Conservation (phyloP, 2,329 filamentous ascomycete genomes). For the Penicillium sumatraense region DNA sequence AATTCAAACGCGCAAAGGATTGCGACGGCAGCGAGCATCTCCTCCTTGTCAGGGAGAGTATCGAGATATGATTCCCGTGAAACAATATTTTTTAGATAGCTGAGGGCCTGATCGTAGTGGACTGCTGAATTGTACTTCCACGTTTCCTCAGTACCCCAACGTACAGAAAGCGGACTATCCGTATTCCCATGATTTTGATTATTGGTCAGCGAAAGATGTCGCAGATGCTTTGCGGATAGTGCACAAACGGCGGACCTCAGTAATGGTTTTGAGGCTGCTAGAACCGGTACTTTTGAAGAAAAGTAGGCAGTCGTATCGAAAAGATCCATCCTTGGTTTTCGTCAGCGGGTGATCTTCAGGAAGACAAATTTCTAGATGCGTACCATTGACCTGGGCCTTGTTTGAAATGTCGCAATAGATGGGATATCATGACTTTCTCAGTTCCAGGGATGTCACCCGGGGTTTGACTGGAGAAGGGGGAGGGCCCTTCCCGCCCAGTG, state of each 20-base stretch:
- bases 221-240: slow-evolving; percentile 33
- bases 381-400: slow-evolving; percentile 15
- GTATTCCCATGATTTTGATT: background rate
- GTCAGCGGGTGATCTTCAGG: background rate
- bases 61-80: slow-evolving; percentile 6
- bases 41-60: slow-evolving; percentile 13
- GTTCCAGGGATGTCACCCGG: background rate
- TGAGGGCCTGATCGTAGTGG: slow-evolving; percentile 23
- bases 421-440: slow-evolving; percentile 4
- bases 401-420: slow-evolving; percentile 12
- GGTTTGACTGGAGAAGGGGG: background rate
- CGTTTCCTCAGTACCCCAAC: slow-evolving; percentile 7
- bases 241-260: slow-evolving; percentile 32
- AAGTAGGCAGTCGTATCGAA: slow-evolving; percentile 35
- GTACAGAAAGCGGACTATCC: background rate
- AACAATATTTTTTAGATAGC: slow-evolving; percentile 15
- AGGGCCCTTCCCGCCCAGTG: background rate
- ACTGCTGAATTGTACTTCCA: slow-evolving; percentile 22
- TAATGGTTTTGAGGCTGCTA: slow-evolving; percentile 28
- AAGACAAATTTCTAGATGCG: background rate
- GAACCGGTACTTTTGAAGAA: slow-evolving; percentile 31
- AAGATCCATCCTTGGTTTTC: slow-evolving; percentile 29
- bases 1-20: slow-evolving; percentile 21
- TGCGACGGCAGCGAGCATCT: slow-evolving; percentile 23
- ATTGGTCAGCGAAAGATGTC: slow-evolving; percentile 8